phyloP scores from a whole-genome alignment of 2,329 filamentous ascomycete species.

The Cladophialophora bantiana region DNA sequence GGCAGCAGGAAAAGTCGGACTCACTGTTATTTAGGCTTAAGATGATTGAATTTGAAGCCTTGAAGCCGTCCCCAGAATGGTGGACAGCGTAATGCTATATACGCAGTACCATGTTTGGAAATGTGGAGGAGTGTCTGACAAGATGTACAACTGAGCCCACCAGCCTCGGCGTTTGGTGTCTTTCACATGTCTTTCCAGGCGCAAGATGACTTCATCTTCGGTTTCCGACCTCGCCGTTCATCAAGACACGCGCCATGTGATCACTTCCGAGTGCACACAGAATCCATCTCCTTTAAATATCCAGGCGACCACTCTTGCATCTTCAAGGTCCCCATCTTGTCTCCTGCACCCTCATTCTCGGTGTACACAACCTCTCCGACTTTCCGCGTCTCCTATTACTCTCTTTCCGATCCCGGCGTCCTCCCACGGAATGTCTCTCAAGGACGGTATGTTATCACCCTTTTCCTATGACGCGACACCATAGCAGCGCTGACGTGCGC shows the following conservation, averaged over 20 bases:
- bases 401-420: constrained; percentile 1
- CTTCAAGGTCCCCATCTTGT: not conserved
- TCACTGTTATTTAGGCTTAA: not conserved
- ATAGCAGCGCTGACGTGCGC: constrained; percentile 1
- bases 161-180: constrained; percentile 25
- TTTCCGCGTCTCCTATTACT: constrained; percentile 13
- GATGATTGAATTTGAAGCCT: not conserved
- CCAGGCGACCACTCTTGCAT: constrained; percentile 1
- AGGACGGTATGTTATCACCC: constrained; percentile 65
- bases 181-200: constrained; percentile 30
- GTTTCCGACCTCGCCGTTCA: constrained; percentile 14
- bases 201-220: constrained; percentile 32
- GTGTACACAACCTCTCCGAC: not conserved
- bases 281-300: constrained; percentile 9
- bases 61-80: not conserved
- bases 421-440: constrained; percentile 69
- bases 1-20: not conserved
- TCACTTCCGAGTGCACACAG: constrained; percentile 15
- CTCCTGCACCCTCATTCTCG: not conserved
- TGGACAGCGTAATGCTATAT: too few species aligned
- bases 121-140: too few species aligned
- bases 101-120: not conserved
- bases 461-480: not conserved
- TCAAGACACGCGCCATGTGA: constrained; percentile 25
- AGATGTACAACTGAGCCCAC: not conserved